Base-by-base conservation (phyloP, 768 basidiomycete species). In the Lentinula detonsa region DNA sequence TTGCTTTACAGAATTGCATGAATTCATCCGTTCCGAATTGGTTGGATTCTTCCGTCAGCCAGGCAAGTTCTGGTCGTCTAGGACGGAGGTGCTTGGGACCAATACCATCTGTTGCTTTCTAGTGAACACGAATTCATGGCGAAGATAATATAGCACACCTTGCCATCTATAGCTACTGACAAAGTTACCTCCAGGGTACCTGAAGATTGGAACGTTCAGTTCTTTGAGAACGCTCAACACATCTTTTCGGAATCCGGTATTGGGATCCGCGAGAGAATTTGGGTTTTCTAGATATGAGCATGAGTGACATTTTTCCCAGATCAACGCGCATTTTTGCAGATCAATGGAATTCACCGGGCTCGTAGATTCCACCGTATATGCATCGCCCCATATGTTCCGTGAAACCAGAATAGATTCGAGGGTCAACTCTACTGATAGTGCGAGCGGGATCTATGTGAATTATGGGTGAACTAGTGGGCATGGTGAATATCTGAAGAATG, bases 331-430 rank as follows among this genome's bases (percentile, higher is more conserved):
- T n/a, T 35, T 5, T 33, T 11, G 15, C 18, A 43, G 11, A 33
- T 18, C 2, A 13, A 13, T 11, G 4, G 21, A n/a, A 54, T 51
- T 21, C 34, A 61, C 54, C 31, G 18, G 76, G 75, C 65, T 75
- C 73, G 69, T 75, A 78, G 39, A 83, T 68, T 4, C 81, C 81
- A 31, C 79, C 79, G 60, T 83, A 82, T 61, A 83, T 82, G 69
- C 81, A 82, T 49, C 80, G 69, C 0, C 81, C 85, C 70, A 85
- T 78, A 63, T 86, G 83, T 66, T 86, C 85, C 8, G 84, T 80
- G 70, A 86, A 87, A 2, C 85, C 84, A 31, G 81, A 82, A 68
- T 82, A 85, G 65, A 85, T 80, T 18, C 77, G 75, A 21, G 78
- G 76, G 65, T 79, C 79, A 28, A 77, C 76, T 11, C 74, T 72